Percentiles rank a stretch among this genome's conserved stretches.
Evolutionary conservation across 2,329 filamentous ascomycete genomes (phyloP).

Genomic region (Claviceps monticola): DNA sequence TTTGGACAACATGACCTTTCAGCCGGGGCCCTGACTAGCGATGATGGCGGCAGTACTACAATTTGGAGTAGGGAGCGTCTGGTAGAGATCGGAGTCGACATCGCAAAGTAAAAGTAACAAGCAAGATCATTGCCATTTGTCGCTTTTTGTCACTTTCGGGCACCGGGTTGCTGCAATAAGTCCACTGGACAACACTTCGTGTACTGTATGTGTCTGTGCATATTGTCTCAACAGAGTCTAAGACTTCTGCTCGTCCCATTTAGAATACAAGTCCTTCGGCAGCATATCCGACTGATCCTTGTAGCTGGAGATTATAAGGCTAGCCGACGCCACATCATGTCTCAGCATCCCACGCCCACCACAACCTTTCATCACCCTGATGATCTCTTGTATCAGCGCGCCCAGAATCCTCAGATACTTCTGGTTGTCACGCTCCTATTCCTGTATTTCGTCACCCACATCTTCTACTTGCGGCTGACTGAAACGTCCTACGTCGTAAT

Average conservation of each 20-base stretch:
- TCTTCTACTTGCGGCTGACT: constrained; percentile 16
- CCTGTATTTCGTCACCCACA: constrained; percentile 15
- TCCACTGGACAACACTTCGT: too few relatives aligned
- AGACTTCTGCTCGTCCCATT: not conserved
- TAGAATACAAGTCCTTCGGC: not conserved
- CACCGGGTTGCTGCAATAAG: too few relatives aligned
- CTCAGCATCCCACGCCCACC: not conserved
- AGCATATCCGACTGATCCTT: not conserved
- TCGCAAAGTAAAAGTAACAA: too few relatives aligned
- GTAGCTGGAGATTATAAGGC: not conserved
- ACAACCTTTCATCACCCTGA: not conserved
- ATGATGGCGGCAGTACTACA: too few relatives aligned
- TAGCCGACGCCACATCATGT: not conserved
- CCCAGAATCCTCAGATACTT: constrained; percentile 17
- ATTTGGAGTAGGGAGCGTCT: too few relatives aligned
- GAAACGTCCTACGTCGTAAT: constrained; percentile 25
- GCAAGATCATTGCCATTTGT: too few relatives aligned
- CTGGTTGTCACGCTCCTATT: constrained; percentile 23
- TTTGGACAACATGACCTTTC: too few relatives aligned
- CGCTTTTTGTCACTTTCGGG: too few relatives aligned
- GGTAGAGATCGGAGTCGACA: too few relatives aligned
- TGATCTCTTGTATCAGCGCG: constrained; percentile 14
- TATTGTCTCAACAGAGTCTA: too few relatives aligned
- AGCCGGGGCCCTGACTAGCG: too few relatives aligned
- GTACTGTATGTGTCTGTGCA: too few relatives aligned